Conservation (phyloP, 2,329 filamentous ascomycete species). For the Orbilia brochopaga region DNA sequence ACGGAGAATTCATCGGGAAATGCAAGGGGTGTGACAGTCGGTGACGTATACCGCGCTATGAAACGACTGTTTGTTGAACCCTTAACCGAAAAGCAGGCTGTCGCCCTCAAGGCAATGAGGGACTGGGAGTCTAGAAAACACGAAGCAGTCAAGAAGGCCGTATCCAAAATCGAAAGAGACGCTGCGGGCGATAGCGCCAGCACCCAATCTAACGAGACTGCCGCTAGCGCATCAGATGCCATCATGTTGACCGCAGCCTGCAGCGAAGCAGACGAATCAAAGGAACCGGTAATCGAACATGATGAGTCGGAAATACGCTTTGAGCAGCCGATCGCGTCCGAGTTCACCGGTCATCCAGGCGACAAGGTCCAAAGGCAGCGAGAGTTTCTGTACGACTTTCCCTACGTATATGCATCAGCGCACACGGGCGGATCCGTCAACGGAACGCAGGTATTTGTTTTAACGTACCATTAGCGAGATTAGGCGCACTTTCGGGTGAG, state of each 20-base stretch:
- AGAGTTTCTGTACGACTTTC: constrained; percentile 44
- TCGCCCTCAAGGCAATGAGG: constrained; percentile 24
- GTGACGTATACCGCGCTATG: constrained; percentile 40
- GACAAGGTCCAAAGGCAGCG: constrained; percentile 25
- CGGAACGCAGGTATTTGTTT: constrained; percentile 29
- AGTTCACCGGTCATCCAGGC: constrained; percentile 19
- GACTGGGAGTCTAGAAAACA: constrained; percentile 44
- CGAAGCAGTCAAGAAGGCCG: constrained; percentile 29
- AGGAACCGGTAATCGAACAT: constrained; percentile 37
- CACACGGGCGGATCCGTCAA: constrained; percentile 10
- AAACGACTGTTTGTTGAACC: constrained; percentile 40
- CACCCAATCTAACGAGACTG: neutral
- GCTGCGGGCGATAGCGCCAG: neutral
- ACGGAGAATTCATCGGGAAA: neutral
- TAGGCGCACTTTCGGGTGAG: constrained; percentile 9
- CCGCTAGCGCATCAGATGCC: neutral
- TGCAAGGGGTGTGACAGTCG: constrained; percentile 27
- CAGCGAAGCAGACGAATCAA: constrained; percentile 16
- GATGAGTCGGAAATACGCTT: constrained; percentile 35
- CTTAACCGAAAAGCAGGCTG: constrained; percentile 24
- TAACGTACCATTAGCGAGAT: constrained; percentile 41
- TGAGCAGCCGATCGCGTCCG: constrained; percentile 14
- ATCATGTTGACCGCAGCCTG: neutral
- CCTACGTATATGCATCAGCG: constrained; percentile 47
- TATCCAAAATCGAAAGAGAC: constrained; percentile 25